phyloP scores from a whole-genome alignment of 202 grass and related monocot species.

The Dendrocalamus latiflorus region DNA sequence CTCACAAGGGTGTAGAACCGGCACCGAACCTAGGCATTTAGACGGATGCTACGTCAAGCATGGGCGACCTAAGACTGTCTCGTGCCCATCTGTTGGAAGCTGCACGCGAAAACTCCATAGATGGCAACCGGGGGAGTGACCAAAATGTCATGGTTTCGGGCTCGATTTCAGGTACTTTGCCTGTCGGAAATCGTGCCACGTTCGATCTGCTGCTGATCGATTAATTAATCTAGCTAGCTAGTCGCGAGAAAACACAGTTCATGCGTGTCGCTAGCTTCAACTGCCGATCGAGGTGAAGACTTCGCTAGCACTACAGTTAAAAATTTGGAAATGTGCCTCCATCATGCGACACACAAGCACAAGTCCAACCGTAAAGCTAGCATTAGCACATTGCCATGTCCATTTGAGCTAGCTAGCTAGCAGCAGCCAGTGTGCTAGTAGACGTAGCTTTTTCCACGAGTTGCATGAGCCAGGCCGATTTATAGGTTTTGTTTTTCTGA shows the following conservation, averaged over 20 bases:
- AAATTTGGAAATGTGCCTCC: neutral
- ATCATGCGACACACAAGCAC: neutral
- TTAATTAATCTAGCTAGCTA: neutral
- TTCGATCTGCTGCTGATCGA: neutral
- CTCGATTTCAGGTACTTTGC: constrained; percentile 44
- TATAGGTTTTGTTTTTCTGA: neutral
- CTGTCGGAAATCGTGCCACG: constrained; percentile 26
- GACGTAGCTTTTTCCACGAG: neutral
- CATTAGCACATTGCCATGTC: neutral
- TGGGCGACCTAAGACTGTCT: constrained; percentile 16
- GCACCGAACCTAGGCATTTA: neutral
- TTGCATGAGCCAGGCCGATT: neutral
- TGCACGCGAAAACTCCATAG: neutral
- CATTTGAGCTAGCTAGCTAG: neutral
- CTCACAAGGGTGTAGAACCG: neutral
- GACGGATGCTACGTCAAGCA: constrained; percentile 30
- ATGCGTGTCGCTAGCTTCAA: neutral
- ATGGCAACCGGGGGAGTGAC: neutral
- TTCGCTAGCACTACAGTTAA: neutral
- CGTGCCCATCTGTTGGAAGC: constrained; percentile 1
- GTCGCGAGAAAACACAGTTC: neutral
- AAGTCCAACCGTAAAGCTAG: neutral
- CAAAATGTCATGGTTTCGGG: constrained; percentile 6
- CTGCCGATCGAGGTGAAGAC: neutral
- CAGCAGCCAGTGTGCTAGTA: neutral